phyloP scores from a whole-genome alignment of 257 asterid genomes.

The Fraxinus excelsior region DNA sequence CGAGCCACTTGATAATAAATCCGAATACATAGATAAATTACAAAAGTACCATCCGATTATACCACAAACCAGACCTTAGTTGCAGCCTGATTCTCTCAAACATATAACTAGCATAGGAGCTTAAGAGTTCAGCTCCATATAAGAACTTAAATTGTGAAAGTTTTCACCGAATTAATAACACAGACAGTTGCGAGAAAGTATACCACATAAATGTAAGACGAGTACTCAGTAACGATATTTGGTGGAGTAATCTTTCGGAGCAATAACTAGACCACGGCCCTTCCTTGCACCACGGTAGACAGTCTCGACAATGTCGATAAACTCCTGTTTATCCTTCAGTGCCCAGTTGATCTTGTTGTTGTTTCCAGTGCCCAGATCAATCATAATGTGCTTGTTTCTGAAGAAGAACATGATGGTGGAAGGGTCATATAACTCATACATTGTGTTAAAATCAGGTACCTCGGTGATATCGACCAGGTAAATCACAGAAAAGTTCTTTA shows the following conservation, averaged over 20 bases:
- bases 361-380: slow-evolving; percentile 97
- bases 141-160: not conserved
- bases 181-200: not conserved
- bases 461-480: slow-evolving; percentile 67
- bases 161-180: not conserved
- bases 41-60: not conserved
- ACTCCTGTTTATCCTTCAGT: slow-evolving; percentile 94
- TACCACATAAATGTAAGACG: not conserved
- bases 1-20: not conserved
- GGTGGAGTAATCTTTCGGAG: slow-evolving; percentile 98
- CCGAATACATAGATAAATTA: not conserved
- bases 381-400: slow-evolving; percentile 98
- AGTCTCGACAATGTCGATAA: slow-evolving; percentile 92
- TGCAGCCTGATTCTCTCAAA: not conserved
- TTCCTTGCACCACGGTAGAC: slow-evolving; percentile 95
- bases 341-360: slow-evolving; percentile 99
- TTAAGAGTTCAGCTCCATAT: not conserved
- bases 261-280: slow-evolving; percentile 97
- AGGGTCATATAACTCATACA: slow-evolving; percentile 94
- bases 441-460: slow-evolving; percentile 94
- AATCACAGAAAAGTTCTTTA: slow-evolving; percentile 50
- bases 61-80: not conserved
- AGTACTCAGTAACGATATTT: slow-evolving; percentile 74
- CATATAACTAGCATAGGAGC: not conserved
- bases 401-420: slow-evolving; percentile 83